phyloP scores from a whole-genome alignment of 2,329 filamentous ascomycete species.

The Dactylellina drechsleri region DNA sequence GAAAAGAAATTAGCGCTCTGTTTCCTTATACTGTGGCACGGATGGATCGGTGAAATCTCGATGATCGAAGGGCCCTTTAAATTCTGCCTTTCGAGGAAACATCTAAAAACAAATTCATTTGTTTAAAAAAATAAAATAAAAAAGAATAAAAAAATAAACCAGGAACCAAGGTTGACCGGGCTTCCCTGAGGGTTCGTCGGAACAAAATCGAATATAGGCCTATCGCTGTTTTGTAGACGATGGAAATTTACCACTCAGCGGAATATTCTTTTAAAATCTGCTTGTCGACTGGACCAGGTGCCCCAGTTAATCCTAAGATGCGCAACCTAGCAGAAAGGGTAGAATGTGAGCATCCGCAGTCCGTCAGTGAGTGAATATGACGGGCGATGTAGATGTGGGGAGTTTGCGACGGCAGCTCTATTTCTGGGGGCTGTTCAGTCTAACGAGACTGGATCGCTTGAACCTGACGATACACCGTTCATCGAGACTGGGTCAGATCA shows the following conservation, averaged over 20 bases:
- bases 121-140: constrained; percentile 24
- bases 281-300: constrained; percentile 44
- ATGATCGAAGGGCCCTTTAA: constrained; percentile 44
- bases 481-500: constrained; percentile 13
- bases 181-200: constrained; percentile 53
- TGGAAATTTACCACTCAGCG: constrained; percentile 36
- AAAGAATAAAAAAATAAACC: constrained; percentile 30
- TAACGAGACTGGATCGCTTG: constrained; percentile 35
- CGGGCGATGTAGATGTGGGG: background rate
- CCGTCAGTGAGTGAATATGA: constrained; percentile 1
- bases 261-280: constrained; percentile 53
- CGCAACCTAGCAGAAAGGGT: constrained; percentile 29
- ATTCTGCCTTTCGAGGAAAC: constrained; percentile 44
- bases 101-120: constrained; percentile 21
- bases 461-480: constrained; percentile 13
- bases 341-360: constrained; percentile 18
- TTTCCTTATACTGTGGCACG: constrained; percentile 34
- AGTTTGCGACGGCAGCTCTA: constrained; percentile 2
- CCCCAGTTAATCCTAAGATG: constrained; percentile 49
- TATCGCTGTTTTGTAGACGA: constrained; percentile 44
- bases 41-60: constrained; percentile 52
- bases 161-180: constrained; percentile 28
- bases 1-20: constrained; percentile 46
- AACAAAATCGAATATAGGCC: constrained; percentile 49
- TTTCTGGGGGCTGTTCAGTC: constrained; percentile 21